Evolutionary conservation across 139 green algal species (phyloP), one percentile per base, ranked within the genome.

Genomic region (Diplosphaera chodatii): DNA sequence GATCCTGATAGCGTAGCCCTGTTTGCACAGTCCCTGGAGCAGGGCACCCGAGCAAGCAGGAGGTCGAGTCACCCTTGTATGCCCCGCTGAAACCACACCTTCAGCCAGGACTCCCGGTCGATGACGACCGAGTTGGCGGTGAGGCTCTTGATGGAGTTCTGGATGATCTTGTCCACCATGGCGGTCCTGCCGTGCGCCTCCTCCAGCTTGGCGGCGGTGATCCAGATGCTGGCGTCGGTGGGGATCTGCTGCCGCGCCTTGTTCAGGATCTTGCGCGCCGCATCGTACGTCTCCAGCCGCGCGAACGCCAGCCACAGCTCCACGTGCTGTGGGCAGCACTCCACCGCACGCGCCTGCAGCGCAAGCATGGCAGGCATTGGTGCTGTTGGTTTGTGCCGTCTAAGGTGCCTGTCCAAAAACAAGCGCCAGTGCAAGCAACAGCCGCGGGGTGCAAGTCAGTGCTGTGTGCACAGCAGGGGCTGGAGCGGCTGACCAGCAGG

Each of bases 291-390:
- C 79, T 98, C 94, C 64, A 99, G 83, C 23, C 87, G 82, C 0
- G 94, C 95, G 64, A 99, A 84, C 1, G 95, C 95, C 74, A 99
- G 85, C 93, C 95, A 99, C 40, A 99, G 82, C 73, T 99, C 95
- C 67, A 95, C 86, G 65, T 98, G 94, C 79, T 94, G 86, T 30
- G 92, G 92, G 76, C 92, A 97, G 84, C 95, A 99, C 87, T 99
- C 95, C 70, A 98, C 93, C 8, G 95, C 95, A 15, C 95, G 77
- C 8, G 85, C 87, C 32, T 97, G 86, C 76, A 94, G 73, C 23
- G 56, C n/a, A 63, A 20, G 13, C 64, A 55, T 31, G 18, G 71
- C 0, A 73, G n/a, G n/a, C n/a, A n/a, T n/a, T n/a, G n/a, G n/a
- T n/a, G n/a, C n/a, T n/a, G n/a, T n/a, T n/a, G n/a, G n/a, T n/a